These are phyloP conservation scores for Sophora flavescens DNA, from an alignment of 306 rosid genomes.

Conservation along the genomic window DNA sequence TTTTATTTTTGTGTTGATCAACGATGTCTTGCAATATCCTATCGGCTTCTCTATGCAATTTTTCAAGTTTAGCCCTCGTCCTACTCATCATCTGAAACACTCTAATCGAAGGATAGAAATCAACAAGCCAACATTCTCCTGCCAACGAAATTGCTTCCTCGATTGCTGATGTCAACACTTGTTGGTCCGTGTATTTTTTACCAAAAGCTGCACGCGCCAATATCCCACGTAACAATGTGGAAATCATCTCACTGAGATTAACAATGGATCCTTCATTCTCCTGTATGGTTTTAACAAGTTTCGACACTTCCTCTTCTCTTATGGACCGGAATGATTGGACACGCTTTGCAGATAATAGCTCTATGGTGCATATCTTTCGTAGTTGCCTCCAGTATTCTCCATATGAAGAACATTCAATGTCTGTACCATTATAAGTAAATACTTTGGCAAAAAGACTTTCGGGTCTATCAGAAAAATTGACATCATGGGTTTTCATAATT, in stretches of 20 bases:
- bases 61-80: not conserved
- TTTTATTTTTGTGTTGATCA: constrained; percentile 28
- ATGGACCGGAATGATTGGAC: constrained; percentile 25
- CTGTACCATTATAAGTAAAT: not conserved
- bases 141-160: not conserved
- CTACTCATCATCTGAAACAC: constrained; percentile 25
- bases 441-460: not conserved
- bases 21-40: constrained; percentile 40
- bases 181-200: not conserved
- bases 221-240: constrained; percentile 2
- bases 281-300: not conserved
- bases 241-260: constrained; percentile 39
- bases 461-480: constrained; percentile 35
- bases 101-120: constrained; percentile 41
- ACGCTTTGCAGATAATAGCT: constrained; percentile 36
- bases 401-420: constrained; percentile 37
- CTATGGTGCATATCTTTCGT: constrained; percentile 32
- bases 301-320: constrained; percentile 45
- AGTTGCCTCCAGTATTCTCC: constrained; percentile 40
- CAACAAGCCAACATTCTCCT: constrained; percentile 35
- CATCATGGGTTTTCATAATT: constrained; percentile 41
- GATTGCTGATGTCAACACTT: constrained; percentile 11
- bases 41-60: constrained; percentile 19
- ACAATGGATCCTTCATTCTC: constrained; percentile 39
- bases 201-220: constrained; percentile 35